Base-by-base conservation (phyloP, 2,329 filamentous ascomycete genomes). In the Fusarium anguioides region DNA sequence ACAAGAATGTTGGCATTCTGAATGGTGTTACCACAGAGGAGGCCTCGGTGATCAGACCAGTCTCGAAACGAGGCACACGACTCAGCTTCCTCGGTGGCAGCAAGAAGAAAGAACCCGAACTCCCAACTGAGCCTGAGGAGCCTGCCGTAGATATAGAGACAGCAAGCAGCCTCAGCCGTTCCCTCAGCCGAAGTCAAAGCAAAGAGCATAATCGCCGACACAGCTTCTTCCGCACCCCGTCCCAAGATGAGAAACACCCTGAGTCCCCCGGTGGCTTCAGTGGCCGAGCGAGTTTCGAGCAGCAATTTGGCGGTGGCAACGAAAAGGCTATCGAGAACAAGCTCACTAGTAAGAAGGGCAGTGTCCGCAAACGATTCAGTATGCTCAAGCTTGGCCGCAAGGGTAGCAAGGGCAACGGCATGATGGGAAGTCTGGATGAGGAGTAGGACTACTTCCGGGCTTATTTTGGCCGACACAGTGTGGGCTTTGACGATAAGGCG, bases 301-400 rank as follows among this genome's bases (percentile, higher is more conserved):
- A 77, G 46, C 68, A 74, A 15, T 59, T 72, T 8, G 66, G 65
- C 8, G 60, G 65, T 14, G 66, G 70, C 14, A 71, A 72, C 20
- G 65, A 73, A 11, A 70, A 75, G 42, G 52, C 72, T 21, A 52
- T 55, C 1, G 70, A 74, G 29, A 75, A 74, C 40, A 82, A 78
- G 35, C 74, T 76, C 11, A 46, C 81, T 35, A 75, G 78, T 55
- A 83, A 84, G 73, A 86, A 86, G 50, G 87, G 86, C 33, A 91
- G 89, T 58, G 86, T 96, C 68, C 88, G 90, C 79, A 95, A 93
- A 81, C 82, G 93, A 73, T 83, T 96, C 68, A 96, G 92, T 76
- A 82, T 94, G 72, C 82, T 96, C 73, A 92, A 91, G 76, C 83
- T 94, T 48, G 89, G 91, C 27, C 90, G 89, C 76, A 93, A 91